Evolutionary conservation across 1,139 yeast genomes (phyloP).

Genomic region (Debaryomycetaceae sp.): DNA sequence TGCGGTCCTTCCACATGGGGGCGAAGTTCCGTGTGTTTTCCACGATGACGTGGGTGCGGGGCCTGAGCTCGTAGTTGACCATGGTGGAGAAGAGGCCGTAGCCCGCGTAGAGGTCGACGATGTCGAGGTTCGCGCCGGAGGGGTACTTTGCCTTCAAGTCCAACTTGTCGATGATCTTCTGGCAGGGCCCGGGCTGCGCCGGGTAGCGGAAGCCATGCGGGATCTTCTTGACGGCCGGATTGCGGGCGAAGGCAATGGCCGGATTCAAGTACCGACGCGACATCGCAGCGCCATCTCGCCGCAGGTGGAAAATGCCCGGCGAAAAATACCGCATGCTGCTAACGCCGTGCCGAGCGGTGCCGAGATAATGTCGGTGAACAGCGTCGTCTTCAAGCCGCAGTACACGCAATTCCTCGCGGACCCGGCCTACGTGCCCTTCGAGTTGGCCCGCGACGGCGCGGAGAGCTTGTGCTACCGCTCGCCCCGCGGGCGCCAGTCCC

Average conservation of each 20-base stretch:
- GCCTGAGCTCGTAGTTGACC: constrained; percentile 45
- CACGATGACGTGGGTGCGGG: constrained; percentile 48
- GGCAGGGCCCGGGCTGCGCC: constrained; percentile 17
- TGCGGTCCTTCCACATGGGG: constrained; percentile 16
- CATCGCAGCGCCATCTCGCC: not conserved
- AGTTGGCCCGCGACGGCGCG: constrained; percentile 5
- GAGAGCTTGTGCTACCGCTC: constrained; percentile 9
- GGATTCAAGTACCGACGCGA: not conserved
- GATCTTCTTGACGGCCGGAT: constrained; percentile 17
- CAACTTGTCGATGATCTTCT: constrained; percentile 31
- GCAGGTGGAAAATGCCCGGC: no score
- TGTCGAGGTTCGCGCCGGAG: constrained; percentile 32
- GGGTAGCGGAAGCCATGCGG: constrained; percentile 16
- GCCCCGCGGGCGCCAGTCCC: constrained; percentile 12
- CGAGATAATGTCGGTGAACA: constrained; percentile 28
- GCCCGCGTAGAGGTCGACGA: constrained; percentile 58
- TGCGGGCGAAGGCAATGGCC: constrained; percentile 5
- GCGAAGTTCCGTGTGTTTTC: constrained; percentile 37
- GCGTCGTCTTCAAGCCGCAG: constrained; percentile 14
- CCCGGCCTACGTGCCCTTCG: constrained; percentile 14
- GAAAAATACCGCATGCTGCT: no score
- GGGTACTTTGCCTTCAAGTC: constrained; percentile 32
- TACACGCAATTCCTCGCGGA: constrained; percentile 9
- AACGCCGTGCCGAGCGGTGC: no score
- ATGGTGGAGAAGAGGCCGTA: constrained; percentile 43